phyloP scores from a whole-genome alignment of 805 yeast species.

The Candida sakaeoensis region DNA sequence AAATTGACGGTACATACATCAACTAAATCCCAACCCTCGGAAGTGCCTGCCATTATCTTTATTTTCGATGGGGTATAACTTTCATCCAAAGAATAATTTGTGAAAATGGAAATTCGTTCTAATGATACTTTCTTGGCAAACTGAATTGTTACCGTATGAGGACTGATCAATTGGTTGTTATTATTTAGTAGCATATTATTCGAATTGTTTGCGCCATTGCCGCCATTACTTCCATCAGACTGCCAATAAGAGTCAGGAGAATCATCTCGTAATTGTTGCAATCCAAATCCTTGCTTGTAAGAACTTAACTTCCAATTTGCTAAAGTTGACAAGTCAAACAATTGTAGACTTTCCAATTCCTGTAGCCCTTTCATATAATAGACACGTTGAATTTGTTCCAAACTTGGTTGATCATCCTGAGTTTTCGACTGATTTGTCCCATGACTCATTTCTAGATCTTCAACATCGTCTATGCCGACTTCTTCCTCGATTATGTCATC shows the following conservation, averaged over 20 bases:
- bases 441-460: conserved; percentile 6
- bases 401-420: conserved; percentile 25
- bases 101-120: conserved; percentile 64
- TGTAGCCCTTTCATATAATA: conserved; percentile 46
- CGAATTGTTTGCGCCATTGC: conserved; percentile 61
- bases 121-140: conserved; percentile 75
- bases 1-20: conserved; percentile 61
- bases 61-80: conserved; percentile 85
- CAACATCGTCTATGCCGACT: conserved; percentile 10
- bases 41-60: conserved; percentile 62
- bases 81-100: conserved; percentile 73
- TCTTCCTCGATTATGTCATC: conserved; percentile 12
- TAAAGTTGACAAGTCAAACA: conserved; percentile 71
- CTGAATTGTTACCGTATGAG: conserved; percentile 76
- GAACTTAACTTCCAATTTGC: conserved; percentile 88
- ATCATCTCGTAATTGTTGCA: conserved; percentile 69
- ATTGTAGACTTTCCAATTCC: conserved; percentile 53
- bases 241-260: conserved; percentile 83
- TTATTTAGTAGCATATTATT: conserved; percentile 71
- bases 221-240: conserved; percentile 68
- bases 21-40: conserved; percentile 70
- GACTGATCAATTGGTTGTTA: conserved; percentile 49
- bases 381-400: conserved; percentile 38
- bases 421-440: conserved; percentile 4
- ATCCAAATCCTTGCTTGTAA: conserved; percentile 65